Evolutionary conservation across 1,284 basidiomycete genomes (phyloP).

Genomic region (Butyriboletus appendiculatus): DNA sequence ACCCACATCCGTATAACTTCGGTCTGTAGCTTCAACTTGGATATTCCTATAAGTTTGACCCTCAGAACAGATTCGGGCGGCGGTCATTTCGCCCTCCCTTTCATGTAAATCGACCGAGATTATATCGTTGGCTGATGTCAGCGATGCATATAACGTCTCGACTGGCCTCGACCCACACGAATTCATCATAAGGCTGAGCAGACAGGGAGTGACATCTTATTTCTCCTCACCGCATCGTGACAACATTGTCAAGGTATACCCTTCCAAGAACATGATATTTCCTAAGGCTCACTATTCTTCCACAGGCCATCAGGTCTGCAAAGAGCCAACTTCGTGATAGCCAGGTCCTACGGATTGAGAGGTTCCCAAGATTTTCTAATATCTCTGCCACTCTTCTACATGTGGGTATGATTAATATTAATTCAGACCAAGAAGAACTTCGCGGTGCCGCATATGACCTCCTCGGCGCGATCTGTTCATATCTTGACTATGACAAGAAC

Average conservation of each 20-base stretch:
- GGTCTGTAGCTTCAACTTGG: constrained; percentile 40
- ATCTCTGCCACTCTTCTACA: constrained; percentile 83
- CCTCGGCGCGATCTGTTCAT: constrained; percentile 74
- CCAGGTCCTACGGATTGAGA: constrained; percentile 58
- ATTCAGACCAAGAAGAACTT: constrained; percentile 72
- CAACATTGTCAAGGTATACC: constrained; percentile 68
- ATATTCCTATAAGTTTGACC: constrained; percentile 8
- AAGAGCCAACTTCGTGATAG: constrained; percentile 66
- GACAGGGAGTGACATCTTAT: constrained; percentile 67
- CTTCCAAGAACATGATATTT: not conserved
- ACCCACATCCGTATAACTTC: constrained; percentile 71
- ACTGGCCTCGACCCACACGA: constrained; percentile 76
- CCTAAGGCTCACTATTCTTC: not conserved
- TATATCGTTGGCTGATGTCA: constrained; percentile 76
- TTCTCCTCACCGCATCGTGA: constrained; percentile 72
- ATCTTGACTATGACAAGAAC: constrained; percentile 75
- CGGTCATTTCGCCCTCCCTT: constrained; percentile 60
- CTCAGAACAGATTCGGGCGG: constrained; percentile 56
- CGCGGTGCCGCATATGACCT: constrained; percentile 78
- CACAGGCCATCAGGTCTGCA: constrained; percentile 63
- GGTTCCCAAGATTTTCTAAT: constrained; percentile 78
- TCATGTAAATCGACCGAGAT: constrained; percentile 78
- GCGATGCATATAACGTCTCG: constrained; percentile 81
- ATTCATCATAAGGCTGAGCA: constrained; percentile 76
- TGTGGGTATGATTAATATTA: constrained; percentile 77